phyloP scores from a whole-genome alignment of 2,329 filamentous ascomycete genomes.

The Alternaria gansuensis region DNA sequence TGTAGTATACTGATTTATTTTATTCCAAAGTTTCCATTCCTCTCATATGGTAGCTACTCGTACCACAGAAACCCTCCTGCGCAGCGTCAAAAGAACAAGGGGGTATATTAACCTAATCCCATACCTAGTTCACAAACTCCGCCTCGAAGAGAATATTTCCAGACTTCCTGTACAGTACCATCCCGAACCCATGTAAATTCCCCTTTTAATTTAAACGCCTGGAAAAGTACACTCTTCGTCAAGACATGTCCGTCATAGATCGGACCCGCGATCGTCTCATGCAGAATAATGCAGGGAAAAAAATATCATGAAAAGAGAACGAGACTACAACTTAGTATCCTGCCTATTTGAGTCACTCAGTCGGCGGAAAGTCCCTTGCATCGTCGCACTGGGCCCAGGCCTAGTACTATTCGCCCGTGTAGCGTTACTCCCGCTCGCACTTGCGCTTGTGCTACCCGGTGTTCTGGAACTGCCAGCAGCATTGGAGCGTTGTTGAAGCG shows the following conservation, averaged over 20 bases:
- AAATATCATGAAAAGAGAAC: neutral
- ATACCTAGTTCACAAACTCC: neutral
- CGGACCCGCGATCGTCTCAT: constrained; percentile 11
- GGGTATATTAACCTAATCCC: constrained; percentile 15
- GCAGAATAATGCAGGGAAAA: neutral
- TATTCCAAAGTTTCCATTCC: neutral
- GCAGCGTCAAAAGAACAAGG: constrained; percentile 3
- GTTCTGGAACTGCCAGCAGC: constrained; percentile 40
- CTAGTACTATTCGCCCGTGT: constrained; percentile 39
- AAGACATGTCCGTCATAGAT: constrained; percentile 25
- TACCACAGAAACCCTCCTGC: neutral
- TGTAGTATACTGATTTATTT: neutral
- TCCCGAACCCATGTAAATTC: neutral
- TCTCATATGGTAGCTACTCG: neutral
- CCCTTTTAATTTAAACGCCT: constrained; percentile 3
- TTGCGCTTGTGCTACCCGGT: constrained; percentile 34
- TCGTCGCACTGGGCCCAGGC: constrained; percentile 36
- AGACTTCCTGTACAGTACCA: neutral
- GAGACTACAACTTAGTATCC: constrained; percentile 48
- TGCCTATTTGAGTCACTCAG: constrained; percentile 51
- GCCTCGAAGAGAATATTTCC: neutral
- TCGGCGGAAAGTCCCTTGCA: constrained; percentile 42
- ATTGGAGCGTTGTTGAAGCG: constrained; percentile 57
- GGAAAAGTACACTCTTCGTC: constrained; percentile 29
- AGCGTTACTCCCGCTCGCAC: constrained; percentile 34